phyloP scores from a whole-genome alignment of 108 stramenopile species.

The Nitzschia sp. region DNA sequence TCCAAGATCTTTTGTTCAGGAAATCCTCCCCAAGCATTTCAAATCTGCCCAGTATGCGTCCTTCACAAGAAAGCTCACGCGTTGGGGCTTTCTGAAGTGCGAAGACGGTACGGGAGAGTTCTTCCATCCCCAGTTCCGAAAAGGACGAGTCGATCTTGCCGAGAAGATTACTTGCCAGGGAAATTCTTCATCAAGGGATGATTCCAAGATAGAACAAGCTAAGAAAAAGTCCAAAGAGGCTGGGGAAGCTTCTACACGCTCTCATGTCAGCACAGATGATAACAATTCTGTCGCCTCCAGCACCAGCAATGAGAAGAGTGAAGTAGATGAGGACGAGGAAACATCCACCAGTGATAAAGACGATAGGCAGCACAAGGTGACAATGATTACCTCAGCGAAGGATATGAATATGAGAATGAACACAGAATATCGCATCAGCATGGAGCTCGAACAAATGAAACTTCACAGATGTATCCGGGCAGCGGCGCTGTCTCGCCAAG shows the following conservation, averaged over 20 bases:
- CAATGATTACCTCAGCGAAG: too few relatives aligned
- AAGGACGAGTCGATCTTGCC: slow-evolving; percentile 28
- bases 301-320: too few relatives aligned
- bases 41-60: slow-evolving; percentile 47
- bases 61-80: slow-evolving; percentile 52
- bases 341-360: too few relatives aligned
- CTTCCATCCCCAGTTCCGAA: slow-evolving; percentile 42
- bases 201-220: slow-evolving; percentile 2
- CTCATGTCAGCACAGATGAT: too few relatives aligned
- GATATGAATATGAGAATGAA: too few relatives aligned
- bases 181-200: neutral
- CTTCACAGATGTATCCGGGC: slow-evolving; percentile 11
- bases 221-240: too few relatives aligned
- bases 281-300: too few relatives aligned
- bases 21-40: slow-evolving; percentile 42
- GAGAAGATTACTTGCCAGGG: slow-evolving; percentile 36
- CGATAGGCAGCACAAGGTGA: too few relatives aligned
- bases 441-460: slow-evolving; percentile 7
- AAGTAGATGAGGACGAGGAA: too few relatives aligned
- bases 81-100: slow-evolving; percentile 45
- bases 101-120: slow-evolving; percentile 46
- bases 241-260: too few relatives aligned
- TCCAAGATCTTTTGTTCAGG: slow-evolving; percentile 33
- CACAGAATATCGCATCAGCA: neutral
- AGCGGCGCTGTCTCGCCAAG: slow-evolving; percentile 8